phyloP scores from a whole-genome alignment of 306 rosid genomes.

The Alnus rubra region DNA sequence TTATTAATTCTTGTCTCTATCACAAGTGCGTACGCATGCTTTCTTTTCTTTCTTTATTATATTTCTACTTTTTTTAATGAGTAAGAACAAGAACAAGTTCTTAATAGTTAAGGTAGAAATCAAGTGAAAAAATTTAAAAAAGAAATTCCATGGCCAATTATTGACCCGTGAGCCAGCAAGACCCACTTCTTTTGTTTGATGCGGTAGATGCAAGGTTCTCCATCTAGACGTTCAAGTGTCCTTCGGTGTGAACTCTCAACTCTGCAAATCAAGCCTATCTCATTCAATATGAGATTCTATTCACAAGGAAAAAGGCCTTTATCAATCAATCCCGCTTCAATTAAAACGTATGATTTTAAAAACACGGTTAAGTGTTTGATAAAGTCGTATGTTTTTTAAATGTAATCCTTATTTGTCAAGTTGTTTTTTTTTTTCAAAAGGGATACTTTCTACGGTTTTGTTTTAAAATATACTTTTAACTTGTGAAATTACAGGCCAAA shows the following conservation, averaged over 20 bases:
- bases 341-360: no score
- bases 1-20: neutral
- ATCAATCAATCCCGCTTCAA: no score
- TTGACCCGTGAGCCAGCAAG: conserved; percentile 3
- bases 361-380: no score
- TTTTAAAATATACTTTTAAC: no score
- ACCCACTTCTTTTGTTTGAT: conserved; percentile 21
- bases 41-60: no score
- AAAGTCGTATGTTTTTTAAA: no score
- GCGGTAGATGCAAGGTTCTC: conserved; percentile 3
- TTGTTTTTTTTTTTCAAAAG: no score
- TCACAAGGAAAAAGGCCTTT: neutral
- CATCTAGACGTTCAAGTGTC: neutral
- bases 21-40: neutral
- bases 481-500: no score
- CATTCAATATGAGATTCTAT: neutral
- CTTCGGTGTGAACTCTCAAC: neutral
- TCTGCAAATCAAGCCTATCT: neutral
- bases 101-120: neutral
- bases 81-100: neutral
- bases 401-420: no score
- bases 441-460: no score
- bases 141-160: no score
- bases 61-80: no score
- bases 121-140: neutral